Evolutionary conservation across 371 early-diverging fungal genomes (phyloP).

Genomic region (Mucor piriformis): DNA sequence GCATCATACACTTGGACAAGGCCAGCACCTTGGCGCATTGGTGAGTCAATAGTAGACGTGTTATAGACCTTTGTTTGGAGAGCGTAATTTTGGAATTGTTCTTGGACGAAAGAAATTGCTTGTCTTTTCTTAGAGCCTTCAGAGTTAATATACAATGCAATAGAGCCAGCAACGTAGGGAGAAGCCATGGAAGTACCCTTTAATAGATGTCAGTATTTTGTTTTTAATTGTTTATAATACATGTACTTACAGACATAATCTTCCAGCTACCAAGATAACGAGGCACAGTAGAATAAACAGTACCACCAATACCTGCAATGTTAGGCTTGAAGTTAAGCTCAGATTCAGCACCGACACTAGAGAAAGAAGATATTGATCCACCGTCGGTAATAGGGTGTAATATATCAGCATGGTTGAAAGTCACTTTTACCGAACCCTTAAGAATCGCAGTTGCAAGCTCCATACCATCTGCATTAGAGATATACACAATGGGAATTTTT

Average conservation of each 20-base stretch:
- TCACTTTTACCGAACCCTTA: constrained; percentile 16
- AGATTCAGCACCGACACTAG: constrained; percentile 40
- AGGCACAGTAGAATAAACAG: constrained; percentile 66
- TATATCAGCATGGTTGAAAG: constrained; percentile 12
- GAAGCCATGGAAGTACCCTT: constrained; percentile 72
- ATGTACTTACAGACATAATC: constrained; percentile 1
- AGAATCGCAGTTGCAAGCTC: constrained; percentile 21
- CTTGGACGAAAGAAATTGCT: constrained; percentile 18
- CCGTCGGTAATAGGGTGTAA: constrained; percentile 26
- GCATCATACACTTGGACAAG: constrained; percentile 69
- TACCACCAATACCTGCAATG: constrained; percentile 67
- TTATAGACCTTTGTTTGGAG: constrained; percentile 1
- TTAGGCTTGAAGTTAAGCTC: constrained; percentile 55
- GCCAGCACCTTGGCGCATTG: constrained; percentile 74
- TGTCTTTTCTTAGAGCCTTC: constrained; percentile 25
- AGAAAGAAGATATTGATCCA: constrained; percentile 45
- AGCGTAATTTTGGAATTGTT: constrained; percentile 58
- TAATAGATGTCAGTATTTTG: too few species aligned
- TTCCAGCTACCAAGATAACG: constrained; percentile 48
- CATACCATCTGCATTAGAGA: constrained; percentile 7
- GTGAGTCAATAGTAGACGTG: constrained; percentile 23
- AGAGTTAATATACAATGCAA: constrained; percentile 60
- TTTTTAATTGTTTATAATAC: too few species aligned
- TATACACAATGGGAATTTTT: constrained; percentile 30
- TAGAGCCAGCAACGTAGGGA: constrained; percentile 70